A percentile compares a stretch with the other conserved stretches of the same genome.
Conservation (phyloP, 1,284 basidiomycete species). For the Veloporphyrellus conicus region DNA sequence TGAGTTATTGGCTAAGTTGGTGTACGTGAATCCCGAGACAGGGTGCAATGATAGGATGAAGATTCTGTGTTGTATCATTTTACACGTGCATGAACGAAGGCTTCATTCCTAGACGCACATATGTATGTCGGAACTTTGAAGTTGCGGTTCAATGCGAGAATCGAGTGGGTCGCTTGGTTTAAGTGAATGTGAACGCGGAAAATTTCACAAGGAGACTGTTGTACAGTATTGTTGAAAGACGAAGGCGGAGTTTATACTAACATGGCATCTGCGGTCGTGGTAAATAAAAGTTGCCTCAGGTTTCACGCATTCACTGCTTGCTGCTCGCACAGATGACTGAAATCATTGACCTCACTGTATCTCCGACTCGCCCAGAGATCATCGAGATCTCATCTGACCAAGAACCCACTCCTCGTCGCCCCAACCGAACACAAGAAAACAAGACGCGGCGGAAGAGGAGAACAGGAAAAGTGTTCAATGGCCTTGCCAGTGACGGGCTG, state of each 20-base stretch:
- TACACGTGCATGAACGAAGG: not conserved
- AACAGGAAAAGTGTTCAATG: constrained; percentile 17
- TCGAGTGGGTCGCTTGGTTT: no score
- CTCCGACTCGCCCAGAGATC: constrained; percentile 23
- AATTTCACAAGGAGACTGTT: no score
- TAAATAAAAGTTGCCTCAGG: not conserved
- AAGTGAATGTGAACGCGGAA: no score
- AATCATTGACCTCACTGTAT: constrained; percentile 31
- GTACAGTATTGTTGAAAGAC: no score
- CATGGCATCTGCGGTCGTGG: no score
- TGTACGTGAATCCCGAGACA: not conserved
- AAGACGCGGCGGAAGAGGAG: constrained; percentile 19
- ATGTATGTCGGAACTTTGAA: no score
- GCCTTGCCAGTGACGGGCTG: constrained; percentile 5
- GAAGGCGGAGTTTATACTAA: no score
- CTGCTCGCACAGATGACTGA: constrained; percentile 25
- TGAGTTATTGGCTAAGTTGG: constrained; percentile 14
- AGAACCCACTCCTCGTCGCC: constrained; percentile 4
- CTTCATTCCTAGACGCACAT: no score
- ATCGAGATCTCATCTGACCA: constrained; percentile 31
- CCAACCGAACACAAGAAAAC: constrained; percentile 8
- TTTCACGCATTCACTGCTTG: not conserved
- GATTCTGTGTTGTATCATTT: not conserved
- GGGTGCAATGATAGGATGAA: no score
- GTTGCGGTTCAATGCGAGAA: no score